Evolutionary conservation across 2,329 filamentous ascomycete species (phyloP).

Genomic region (Aspergillus candidus): DNA sequence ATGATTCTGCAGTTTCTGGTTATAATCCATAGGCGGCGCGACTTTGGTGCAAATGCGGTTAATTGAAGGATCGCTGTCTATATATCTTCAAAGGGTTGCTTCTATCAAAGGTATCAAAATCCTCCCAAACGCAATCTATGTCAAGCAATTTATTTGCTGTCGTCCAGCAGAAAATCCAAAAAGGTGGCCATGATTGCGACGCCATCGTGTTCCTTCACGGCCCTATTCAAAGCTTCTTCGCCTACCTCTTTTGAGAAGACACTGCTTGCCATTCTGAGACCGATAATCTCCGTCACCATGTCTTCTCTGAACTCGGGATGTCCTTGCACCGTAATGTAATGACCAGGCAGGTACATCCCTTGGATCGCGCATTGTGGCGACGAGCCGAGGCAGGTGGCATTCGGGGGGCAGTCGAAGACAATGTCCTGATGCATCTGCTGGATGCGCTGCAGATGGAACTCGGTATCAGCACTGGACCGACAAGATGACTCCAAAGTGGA

Average conservation of each 20-base stretch:
- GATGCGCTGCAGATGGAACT: conserved; percentile 36
- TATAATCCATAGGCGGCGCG: too few relatives aligned
- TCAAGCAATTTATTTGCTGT: conserved; percentile 4
- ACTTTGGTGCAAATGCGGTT: not conserved
- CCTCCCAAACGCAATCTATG: not conserved
- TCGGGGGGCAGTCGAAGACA: conserved; percentile 58
- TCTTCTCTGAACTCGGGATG: conserved; percentile 75
- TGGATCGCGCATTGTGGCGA: conserved; percentile 68
- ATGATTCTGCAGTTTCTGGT: too few relatives aligned
- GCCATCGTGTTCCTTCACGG: conserved; percentile 67
- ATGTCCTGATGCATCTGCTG: conserved; percentile 86
- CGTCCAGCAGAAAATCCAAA: conserved; percentile 65
- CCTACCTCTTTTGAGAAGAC: conserved; percentile 66
- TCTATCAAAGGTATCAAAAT: too few relatives aligned
- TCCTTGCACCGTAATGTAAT: conserved; percentile 72
- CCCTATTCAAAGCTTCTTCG: conserved; percentile 61
- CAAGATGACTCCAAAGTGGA: too few relatives aligned
- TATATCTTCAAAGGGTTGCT: too few relatives aligned
- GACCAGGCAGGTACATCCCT: conserved; percentile 64
- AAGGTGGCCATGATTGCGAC: conserved; percentile 68
- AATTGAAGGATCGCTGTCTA: not conserved
- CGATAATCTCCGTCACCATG: conserved; percentile 65
- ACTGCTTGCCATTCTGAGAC: conserved; percentile 57
- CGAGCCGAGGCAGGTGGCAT: conserved; percentile 57
- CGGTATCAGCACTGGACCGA: not conserved